Base-by-base conservation (phyloP, 805 yeast species). In the Barnettozyma populi region DNA sequence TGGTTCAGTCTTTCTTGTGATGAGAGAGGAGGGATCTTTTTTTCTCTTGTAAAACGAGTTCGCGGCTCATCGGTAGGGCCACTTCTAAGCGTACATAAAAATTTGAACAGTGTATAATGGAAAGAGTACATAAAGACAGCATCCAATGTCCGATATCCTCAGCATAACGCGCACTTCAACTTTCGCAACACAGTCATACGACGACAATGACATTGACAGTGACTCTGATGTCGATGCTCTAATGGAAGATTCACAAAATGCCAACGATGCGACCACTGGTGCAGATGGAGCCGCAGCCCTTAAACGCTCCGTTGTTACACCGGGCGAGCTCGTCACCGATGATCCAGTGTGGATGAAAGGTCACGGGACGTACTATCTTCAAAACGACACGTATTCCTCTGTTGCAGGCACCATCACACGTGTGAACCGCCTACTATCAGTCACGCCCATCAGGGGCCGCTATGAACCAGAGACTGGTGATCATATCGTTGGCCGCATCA, bases 261-360 rank as follows among this genome's bases (percentile, higher is more conserved):
- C 13, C 32, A 14, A 29, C 7, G 54, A 51, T 19, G 45, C 41
- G 18, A 51, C 43, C 36, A 47, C 44, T 13, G 45, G 35, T 2
- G 31, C 40, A 53, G 36, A 68, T 59, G 14, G 62, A 8, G 19
- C 19, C 20, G 11, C 24, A 16, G 55, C 67, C 55, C 2, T 66
- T 16, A 66, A 65, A 40, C 66, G 52, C 7, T 55, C 67, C 11
- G 67, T 94, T 9, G 96, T 92, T 18, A 89, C 97, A 1, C 99
- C 99, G 0, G 99, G 99, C 9, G 97, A 94, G 63, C 69, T 90
- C 44, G 86, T 94, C n/a, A 94, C 98, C 0, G 94, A 87, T 56
- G 98, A 94, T 60, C 87, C 96, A 7, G 76, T 84, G 2, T 94
- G 98, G 97, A 94, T 94, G 99, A 79, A 95, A 61, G 99, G 99